Conservation (phyloP, 306 rosid species). For the Acacia crassicarpa region DNA sequence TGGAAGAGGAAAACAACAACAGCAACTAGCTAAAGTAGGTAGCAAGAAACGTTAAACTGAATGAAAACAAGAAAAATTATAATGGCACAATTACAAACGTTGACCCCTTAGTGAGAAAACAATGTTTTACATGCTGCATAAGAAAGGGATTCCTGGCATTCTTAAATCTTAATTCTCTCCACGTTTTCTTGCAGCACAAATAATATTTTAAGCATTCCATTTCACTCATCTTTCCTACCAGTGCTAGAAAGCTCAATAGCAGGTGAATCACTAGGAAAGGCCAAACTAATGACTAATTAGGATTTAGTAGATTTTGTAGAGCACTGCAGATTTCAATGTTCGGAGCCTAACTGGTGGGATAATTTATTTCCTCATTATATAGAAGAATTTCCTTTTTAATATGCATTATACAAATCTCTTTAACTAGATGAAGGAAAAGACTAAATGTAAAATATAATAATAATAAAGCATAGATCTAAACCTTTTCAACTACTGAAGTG, state of each 20-base stretch:
- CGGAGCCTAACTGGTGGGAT: not conserved
- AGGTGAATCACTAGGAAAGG: conserved; percentile 18
- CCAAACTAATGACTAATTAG: not conserved
- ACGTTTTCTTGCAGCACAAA: not conserved
- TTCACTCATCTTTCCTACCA: conserved; percentile 16
- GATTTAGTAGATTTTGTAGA: conserved; percentile 12
- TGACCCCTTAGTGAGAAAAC: conserved; percentile 19
- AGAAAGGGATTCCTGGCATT: not conserved
- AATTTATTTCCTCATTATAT: conserved; percentile 12
- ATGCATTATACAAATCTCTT: conserved; percentile 2
- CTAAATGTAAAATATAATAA: conserved; percentile 15
- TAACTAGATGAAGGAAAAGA: conserved; percentile 12
- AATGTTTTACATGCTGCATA: conserved; percentile 6
- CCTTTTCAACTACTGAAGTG: conserved; percentile 67
- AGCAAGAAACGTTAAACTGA: conserved; percentile 19
- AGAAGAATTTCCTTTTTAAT: not conserved
- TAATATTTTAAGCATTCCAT: conserved; percentile 13
- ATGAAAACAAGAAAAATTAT: conserved; percentile 22
- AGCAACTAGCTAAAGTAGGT: conserved; percentile 20
- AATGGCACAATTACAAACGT: not conserved
- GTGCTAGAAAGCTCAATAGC: conserved; percentile 11
- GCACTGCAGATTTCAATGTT: conserved; percentile 6
- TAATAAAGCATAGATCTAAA: conserved; percentile 22
- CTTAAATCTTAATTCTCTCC: not conserved
- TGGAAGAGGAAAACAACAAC: conserved; percentile 31